Base-by-base conservation (phyloP, 164 flowering plant genomes). In the Chloranthus sessilifolius region DNA sequence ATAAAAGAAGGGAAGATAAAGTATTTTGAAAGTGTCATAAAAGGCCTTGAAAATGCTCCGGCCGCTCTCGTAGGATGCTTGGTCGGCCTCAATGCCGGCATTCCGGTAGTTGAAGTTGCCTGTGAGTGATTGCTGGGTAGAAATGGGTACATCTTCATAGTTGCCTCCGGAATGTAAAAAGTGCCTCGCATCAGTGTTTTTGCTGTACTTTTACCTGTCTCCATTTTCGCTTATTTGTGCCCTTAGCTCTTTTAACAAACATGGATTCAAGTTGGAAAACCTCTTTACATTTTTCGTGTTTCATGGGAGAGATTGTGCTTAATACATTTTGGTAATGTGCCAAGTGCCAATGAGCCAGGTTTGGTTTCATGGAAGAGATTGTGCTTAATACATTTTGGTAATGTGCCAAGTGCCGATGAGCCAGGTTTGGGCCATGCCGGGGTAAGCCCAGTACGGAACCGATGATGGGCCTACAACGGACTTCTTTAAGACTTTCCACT, bases 21-120 rank as follows among this genome's bases (percentile, higher is more conserved):
- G 0, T 83, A 80, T 31, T 45, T 76, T 1, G 87, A 83, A 49
- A 82, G 80, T 40, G 53, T 55, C 5, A 70, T 26, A n/a, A 66
- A 76, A 31, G 90, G 87, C 6, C 56, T 80, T 8, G 82, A 80
- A 53, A 70, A 41, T 34, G 88, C 57, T 5, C 83, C 91, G 0
- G 58, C 78, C n/a, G 85, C 91, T n/a, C 56, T 83, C 5, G 50
- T 69, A 9, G 64, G 64, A 19, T 72, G 78, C 28, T 80, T 74
- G 45, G 11, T 53, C 3, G 87, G 83, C 3, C 56, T 44, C 15
- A 81, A 81, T 35, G 59, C 78, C 3, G 87, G 83, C 4, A 78
- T 75, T 47, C 77, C 71, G 19, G 69, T 77, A 4, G 70, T 80
- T 27, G 47, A 40, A 2, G 69, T 77, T 35, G 59, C 62, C 11